phyloP scores from a whole-genome alignment of 805 yeast genomes.

The Schizosaccharomyces osmophilus region DNA sequence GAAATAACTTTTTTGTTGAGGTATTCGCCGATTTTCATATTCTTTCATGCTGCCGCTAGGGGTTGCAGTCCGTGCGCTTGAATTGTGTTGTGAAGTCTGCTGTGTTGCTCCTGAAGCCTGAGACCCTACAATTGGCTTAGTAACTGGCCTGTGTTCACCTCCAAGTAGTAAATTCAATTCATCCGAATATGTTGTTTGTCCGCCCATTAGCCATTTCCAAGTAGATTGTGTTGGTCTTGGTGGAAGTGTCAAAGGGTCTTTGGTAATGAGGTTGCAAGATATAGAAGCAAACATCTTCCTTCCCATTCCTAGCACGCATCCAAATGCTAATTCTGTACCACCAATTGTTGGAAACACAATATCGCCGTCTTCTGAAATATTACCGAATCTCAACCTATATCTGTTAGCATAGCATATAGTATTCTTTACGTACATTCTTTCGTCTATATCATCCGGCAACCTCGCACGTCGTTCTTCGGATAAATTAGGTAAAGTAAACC shows the following conservation, averaged over 20 bases:
- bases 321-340: conserved; percentile 6
- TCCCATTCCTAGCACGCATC: conserved; percentile 51
- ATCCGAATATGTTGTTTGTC: conserved; percentile 30
- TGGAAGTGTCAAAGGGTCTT: conserved; percentile 28
- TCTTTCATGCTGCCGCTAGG: too few species aligned
- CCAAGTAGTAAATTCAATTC: conserved; percentile 27
- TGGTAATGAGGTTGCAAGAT: not conserved
- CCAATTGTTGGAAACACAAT: not conserved
- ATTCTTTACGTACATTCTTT: not conserved
- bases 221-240: conserved; percentile 59
- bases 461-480: not conserved
- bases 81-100: too few species aligned
- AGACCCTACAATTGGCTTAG: conserved; percentile 1
- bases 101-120: not conserved
- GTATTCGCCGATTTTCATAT: not conserved
- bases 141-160: conserved; percentile 16
- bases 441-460: not conserved
- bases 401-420: not conserved
- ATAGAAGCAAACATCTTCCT: not conserved
- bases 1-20: conserved; percentile 1
- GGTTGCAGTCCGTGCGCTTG: too few species aligned
- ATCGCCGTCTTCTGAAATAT: not conserved
- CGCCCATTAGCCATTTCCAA: conserved; percentile 68
- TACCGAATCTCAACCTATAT: not conserved
- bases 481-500: not conserved